Percentiles rank a stretch among this genome's conserved stretches.
phyloP scores from a whole-genome alignment of 2,329 filamentous ascomycete genomes.

The Penicillium polonicum region DNA sequence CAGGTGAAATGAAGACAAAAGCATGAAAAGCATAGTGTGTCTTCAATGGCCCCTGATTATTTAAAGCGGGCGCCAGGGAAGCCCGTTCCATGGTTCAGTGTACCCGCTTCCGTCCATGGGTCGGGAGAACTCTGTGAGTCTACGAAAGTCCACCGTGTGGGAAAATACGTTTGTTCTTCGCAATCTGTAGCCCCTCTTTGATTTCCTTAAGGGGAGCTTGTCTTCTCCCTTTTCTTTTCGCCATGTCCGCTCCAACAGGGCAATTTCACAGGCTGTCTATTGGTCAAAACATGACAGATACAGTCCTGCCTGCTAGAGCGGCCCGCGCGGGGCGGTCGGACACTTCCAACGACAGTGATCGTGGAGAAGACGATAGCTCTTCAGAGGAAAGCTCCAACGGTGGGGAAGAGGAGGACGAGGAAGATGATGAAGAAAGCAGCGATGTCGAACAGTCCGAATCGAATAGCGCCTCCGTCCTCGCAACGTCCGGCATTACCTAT shows the following conservation, averaged over 20 bases:
- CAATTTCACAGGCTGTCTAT: slow-evolving; percentile 43
- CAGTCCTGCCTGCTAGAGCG: slow-evolving; percentile 22
- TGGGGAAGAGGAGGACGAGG: slow-evolving; percentile 13
- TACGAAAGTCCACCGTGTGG: slow-evolving; percentile 7
- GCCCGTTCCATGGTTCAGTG: slow-evolving; percentile 28
- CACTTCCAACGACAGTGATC: slow-evolving; percentile 20
- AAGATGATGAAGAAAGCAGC: slow-evolving; percentile 17
- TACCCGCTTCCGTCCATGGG: slow-evolving; percentile 39
- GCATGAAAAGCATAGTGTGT: not conserved
- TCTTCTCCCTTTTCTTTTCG: slow-evolving; percentile 16
- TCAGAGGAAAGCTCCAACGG: slow-evolving; percentile 14
- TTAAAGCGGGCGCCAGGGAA: slow-evolving; percentile 29
- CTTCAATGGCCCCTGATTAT: slow-evolving; percentile 18
- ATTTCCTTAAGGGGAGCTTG: not conserved
- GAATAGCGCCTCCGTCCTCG: slow-evolving; percentile 24
- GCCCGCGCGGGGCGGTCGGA: slow-evolving; percentile 17
- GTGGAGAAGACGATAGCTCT: slow-evolving; percentile 12
- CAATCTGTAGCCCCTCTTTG: slow-evolving; percentile 7
- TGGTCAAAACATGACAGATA: slow-evolving; percentile 34
- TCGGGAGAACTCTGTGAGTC: slow-evolving; percentile 36
- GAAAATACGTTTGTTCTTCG: slow-evolving; percentile 17
- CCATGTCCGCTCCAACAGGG: slow-evolving; percentile 43
- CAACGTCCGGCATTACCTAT: slow-evolving; percentile 38
- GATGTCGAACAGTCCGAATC: slow-evolving; percentile 21
- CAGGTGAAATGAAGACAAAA: not conserved